Evolutionary conservation across 1,284 basidiomycete species (phyloP), one percentile per base, ranked within the genome.

Genomic region (Pascua sp.): DNA sequence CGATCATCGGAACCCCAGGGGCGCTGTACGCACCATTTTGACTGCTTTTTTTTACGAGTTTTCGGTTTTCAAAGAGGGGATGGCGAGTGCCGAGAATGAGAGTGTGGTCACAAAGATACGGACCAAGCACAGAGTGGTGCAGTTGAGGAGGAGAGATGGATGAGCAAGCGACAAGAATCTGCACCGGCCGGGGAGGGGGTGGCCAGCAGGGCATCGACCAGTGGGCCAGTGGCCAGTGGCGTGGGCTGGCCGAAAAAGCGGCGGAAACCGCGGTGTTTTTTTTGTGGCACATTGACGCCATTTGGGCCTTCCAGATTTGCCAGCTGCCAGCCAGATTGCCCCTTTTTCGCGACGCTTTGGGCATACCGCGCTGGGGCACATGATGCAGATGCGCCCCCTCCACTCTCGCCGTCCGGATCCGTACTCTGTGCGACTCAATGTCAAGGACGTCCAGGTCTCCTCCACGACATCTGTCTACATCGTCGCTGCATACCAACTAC

Each of bases 11-110:
- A 32, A 32, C 24, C 24, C 24, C 24, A 18, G 32, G 17, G 17
- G 44, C 51, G 11, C 8, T 36, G 39, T 16, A 69, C 73, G 63
- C 59, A 75, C 73, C 73, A 75, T 75, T 67, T 71, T 75, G 66
- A 53, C 57, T 61, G 52, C 45, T 54, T 67, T 65, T 68, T 70
- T 60, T 55, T 54, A 24, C 42, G 37, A 48, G 39, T 50, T 52
- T 57, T 59, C 57, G 58, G 42, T 49, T 44, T 49, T 51, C 60
- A 36, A 39, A 43, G 42, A 45, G 16, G 50, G 53, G 42, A 39
- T 45, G 55, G 47, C 42, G 56, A 43, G 24, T 18, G 43, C 47
- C 39, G 48, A 45, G 40, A 40, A 36, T 12, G 39, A 15, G 18
- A 32, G 17, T 11, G 16, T 48, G 53, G 40, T 39, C 53, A 37